Evolutionary conservation across 257 asterid species (phyloP).

Genomic region (Solanum chiquidenum): DNA sequence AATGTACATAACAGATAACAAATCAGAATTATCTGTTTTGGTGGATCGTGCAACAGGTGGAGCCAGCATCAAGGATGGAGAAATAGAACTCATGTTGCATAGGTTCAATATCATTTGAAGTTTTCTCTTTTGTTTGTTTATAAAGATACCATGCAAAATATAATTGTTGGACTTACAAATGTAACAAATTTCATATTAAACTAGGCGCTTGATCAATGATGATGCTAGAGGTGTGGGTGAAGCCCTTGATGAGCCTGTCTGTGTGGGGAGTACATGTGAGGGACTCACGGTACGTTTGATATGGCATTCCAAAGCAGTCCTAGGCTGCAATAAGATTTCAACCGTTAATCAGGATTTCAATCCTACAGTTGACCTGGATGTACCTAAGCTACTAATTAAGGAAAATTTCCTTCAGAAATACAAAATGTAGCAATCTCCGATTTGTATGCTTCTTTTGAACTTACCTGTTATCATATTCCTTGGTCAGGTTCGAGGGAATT

Average conservation of each 20-base stretch:
- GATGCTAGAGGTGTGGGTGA: slow-evolving; percentile 61
- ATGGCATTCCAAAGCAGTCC: background rate
- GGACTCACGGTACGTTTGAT: slow-evolving; percentile 53
- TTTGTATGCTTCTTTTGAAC: background rate
- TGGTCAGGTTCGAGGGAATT: slow-evolving; percentile 66
- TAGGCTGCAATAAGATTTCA: background rate
- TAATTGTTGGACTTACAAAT: background rate
- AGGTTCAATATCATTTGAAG: slow-evolving; percentile 25
- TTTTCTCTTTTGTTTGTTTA: background rate
- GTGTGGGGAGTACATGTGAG: slow-evolving; percentile 33
- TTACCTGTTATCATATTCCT: background rate
- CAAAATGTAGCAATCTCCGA: background rate
- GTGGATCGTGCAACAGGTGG: slow-evolving; percentile 91
- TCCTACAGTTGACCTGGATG: background rate
- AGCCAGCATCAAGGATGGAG: slow-evolving; percentile 75
- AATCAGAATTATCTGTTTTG: slow-evolving; percentile 59
- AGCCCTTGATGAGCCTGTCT: slow-evolving; percentile 60
- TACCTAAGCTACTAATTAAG: background rate
- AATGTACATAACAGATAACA: slow-evolving; percentile 47
- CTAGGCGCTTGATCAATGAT: slow-evolving; percentile 55
- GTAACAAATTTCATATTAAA: background rate
- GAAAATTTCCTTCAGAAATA: background rate
- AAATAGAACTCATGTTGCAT: slow-evolving; percentile 80
- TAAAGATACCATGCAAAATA: background rate
- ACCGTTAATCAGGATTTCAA: background rate